Evolutionary conservation across 805 yeast species (phyloP), one percentile per base, ranked within the genome.

Genomic region (Yarrowia hollandica): DNA sequence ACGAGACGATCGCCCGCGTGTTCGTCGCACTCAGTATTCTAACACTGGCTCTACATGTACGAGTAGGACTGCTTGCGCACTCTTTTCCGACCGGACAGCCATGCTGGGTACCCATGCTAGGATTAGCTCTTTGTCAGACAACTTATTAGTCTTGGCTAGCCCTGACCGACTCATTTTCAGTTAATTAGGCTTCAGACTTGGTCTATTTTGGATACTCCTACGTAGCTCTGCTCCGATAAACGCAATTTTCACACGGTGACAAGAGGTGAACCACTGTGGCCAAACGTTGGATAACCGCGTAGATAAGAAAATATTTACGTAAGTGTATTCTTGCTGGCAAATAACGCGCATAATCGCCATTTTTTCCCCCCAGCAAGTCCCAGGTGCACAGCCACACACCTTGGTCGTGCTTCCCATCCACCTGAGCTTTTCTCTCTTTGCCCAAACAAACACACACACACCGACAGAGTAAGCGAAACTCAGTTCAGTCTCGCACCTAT

Each of bases 221-320:
- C 35, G 34, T 42, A 42, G 50, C 21, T 42, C 48, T 42, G 52
- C 35, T 44, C 52, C 52, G 52, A 44, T 44, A 44, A 44, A 44
- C 26, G 52, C 52, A 44, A 44, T 44, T 44, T 44, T 44, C 52
- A 44, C 52, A 44, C 52, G 25, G 52, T 44, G 35, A 19, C 23
- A 19, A 28, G 8, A 19, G n/a, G 14, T 10, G 23, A 11, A 26
- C 15, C 7, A 18, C 34, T 15, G 2, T 15, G 50, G 19, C 15
- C 8, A 42, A n/a, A 11, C 21, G n/a, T 10, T 1, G 21, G 7
- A 4, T 9, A 11, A 14, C 4, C 21, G 21, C 16, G 23, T 12
- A 28, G 6, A 14, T 4, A n/a, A 10, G 16, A 16, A 44, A 28
- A 44, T 7, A 28, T n/a, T 5, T 14, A 19, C 19, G 26, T 44